Evolutionary conservation across 2,329 filamentous ascomycete species (phyloP), one percentile per base, ranked within the genome.

Genomic region (Alternaria brassicae): DNA sequence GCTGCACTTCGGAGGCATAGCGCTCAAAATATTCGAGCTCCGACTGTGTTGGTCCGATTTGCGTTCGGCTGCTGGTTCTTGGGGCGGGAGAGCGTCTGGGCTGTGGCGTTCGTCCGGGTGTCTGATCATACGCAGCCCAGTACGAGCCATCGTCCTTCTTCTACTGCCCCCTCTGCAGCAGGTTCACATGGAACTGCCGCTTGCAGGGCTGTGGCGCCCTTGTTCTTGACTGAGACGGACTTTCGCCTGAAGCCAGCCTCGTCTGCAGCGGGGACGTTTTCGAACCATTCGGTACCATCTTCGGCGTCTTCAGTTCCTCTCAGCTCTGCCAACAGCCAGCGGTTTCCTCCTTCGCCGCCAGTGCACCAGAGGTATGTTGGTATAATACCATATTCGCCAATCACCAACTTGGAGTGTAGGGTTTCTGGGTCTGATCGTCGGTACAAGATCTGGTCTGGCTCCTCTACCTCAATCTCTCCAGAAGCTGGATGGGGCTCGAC

Each of bases 401-500:
- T 78, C 3, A 85, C 83, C 6, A 91, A 82, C 28, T 90, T 81
- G 3, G 88, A 83, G 69, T 93, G 89, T 51, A 93, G 77, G 0
- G 91, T 95, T 78, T 95, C 91, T 42, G 85, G 79, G 70, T 95
- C 91, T 34, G 91, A 75, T n/a, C 90, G 83, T 60, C 86, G 82
- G 78, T 89, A 94, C 53, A 85, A 83, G 32, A 86, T 80, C 27
- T 83, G 82, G 59, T 86, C 82, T 7, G 86, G 84, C 56, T 92
- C 89, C 56, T 91, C 88, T 19, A 93, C 78, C 78, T 94, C 91
- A 53, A 94, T 86, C 76, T 93, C 91, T 53, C 91, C 91, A 2
- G 90, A 92, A 4, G 90, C 87, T 3, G 91, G 91, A 70, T 95
- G 91, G n/a, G 90, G 90, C 75, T 93, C 90, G 30, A 94, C 81